A percentile compares a stretch with the other conserved stretches of the same genome.
phyloP scores from a whole-genome alignment of 2,329 filamentous ascomycete genomes.

The Pochonia chlamydosporia region DNA sequence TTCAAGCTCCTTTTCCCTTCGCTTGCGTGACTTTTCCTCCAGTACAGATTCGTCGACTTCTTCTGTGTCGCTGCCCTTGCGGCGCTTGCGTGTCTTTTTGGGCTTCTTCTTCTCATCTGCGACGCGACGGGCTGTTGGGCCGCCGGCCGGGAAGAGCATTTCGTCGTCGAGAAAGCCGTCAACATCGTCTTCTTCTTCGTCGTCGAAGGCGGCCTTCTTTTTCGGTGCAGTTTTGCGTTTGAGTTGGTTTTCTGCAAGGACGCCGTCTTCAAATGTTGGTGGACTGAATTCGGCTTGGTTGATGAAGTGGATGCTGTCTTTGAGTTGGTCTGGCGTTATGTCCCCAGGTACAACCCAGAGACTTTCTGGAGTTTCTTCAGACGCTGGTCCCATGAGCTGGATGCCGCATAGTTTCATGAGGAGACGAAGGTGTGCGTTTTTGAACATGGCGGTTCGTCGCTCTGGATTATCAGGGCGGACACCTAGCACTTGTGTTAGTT shows the following conservation, averaged over 20 bases:
- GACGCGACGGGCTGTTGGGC: conserved; percentile 52
- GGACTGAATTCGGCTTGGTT: conserved; percentile 74
- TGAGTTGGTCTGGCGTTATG: conserved; percentile 58
- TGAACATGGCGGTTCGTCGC: conserved; percentile 72
- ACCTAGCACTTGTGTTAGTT: conserved; percentile 34
- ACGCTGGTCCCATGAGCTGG: conserved; percentile 44
- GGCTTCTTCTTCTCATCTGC: conserved; percentile 52
- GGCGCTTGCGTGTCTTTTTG: conserved; percentile 36
- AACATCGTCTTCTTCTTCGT: conserved; percentile 58
- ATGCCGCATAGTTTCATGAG: conserved; percentile 74
- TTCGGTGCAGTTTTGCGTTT: conserved; percentile 58
- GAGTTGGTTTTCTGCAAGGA: conserved; percentile 71
- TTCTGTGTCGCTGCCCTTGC: conserved; percentile 39
- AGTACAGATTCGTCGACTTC: conserved; percentile 57
- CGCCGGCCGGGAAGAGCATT: conserved; percentile 63
- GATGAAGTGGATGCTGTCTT: conserved; percentile 65
- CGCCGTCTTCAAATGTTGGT: conserved; percentile 69
- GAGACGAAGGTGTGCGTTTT: conserved; percentile 80
- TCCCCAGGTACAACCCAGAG: conserved; percentile 70
- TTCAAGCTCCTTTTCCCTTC: conserved; percentile 65
- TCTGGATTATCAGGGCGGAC: conserved; percentile 60
- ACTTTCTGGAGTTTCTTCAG: conserved; percentile 69
- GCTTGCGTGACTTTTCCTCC: conserved; percentile 54
- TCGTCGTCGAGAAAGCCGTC: conserved; percentile 36
- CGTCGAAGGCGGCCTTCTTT: conserved; percentile 60